Conservation (phyloP, 1,284 basidiomycete genomes). For the Ganoderma lucidum region DNA sequence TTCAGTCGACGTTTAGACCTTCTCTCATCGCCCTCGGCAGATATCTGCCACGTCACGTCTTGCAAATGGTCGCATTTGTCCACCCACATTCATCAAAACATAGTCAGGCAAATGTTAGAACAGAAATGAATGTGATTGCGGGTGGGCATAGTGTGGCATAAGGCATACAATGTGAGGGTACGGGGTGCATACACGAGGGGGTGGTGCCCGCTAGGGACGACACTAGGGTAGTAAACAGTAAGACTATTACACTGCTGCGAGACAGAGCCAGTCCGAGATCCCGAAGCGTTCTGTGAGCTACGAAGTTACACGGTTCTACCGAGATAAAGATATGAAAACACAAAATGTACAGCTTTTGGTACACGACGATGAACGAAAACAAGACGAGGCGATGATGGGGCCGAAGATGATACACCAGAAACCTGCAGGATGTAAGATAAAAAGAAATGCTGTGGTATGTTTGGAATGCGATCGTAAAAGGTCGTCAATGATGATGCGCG, state of each 20-base stretch:
- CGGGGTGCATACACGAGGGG: conserved; percentile 18
- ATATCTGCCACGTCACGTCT: background rate
- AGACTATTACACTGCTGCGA: conserved; percentile 10
- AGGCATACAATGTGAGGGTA: conserved; percentile 20
- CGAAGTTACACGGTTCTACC: conserved; percentile 42
- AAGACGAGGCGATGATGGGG: background rate
- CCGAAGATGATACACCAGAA: conserved; percentile 22
- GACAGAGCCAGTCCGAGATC: conserved; percentile 20
- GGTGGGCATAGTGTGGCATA: conserved; percentile 30
- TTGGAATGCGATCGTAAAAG: conserved; percentile 12
- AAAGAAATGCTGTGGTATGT: conserved; percentile 14
- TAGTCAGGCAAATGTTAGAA: background rate
- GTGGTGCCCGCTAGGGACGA: conserved; percentile 18
- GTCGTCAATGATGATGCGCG: conserved; percentile 19
- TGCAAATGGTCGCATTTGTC: background rate
- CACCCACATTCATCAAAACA: background rate
- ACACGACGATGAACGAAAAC: conserved; percentile 13
- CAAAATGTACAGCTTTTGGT: conserved; percentile 19
- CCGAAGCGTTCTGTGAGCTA: conserved; percentile 8
- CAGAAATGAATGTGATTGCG: background rate
- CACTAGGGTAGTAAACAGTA: conserved; percentile 4
- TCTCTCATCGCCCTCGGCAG: background rate
- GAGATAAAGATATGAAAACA: conserved; percentile 44
- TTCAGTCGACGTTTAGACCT: too few species aligned
- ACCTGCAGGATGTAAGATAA: conserved; percentile 15